Percentiles rank a stretch among this genome's conserved stretches.
phyloP scores from a whole-genome alignment of 768 basidiomycete genomes.

The Tricholoma sp. region DNA sequence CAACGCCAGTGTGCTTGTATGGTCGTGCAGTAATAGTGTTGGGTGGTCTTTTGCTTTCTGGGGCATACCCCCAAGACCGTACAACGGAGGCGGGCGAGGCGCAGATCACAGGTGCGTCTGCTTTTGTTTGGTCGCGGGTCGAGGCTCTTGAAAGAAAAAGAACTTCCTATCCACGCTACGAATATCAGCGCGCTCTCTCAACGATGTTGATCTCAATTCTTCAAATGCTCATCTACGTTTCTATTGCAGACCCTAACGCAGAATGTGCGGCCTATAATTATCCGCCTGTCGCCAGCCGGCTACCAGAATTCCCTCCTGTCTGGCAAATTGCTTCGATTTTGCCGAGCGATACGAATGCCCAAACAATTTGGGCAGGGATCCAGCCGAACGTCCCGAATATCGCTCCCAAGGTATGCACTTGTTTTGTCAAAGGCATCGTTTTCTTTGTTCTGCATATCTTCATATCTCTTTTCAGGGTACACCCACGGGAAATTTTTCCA shows the following conservation, averaged over 20 bases:
- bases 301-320: slow-evolving; percentile 36
- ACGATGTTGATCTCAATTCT: neutral
- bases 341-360: slow-evolving; percentile 35
- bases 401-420: slow-evolving; percentile 29
- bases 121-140: neutral
- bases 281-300: slow-evolving; percentile 24
- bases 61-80: slow-evolving; percentile 20
- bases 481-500: slow-evolving; percentile 23
- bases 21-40: neutral
- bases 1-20: neutral
- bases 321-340: slow-evolving; percentile 43
- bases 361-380: slow-evolving; percentile 39
- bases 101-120: slow-evolving; percentile 28
- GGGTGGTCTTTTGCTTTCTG: neutral
- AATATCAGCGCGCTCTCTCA: neutral
- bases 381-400: slow-evolving; percentile 44
- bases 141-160: neutral
- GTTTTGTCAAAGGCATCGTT: neutral
- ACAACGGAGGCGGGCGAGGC: slow-evolving; percentile 31
- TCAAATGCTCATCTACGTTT: slow-evolving; percentile 1
- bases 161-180: neutral
- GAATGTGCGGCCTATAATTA: slow-evolving; percentile 45
- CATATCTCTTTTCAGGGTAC: slow-evolving; percentile 14
- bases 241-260: slow-evolving; percentile 20
- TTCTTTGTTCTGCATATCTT: neutral